Evolutionary conservation across 2,329 filamentous ascomycete genomes (phyloP).

Genomic region (Calonectria leucothoes): DNA sequence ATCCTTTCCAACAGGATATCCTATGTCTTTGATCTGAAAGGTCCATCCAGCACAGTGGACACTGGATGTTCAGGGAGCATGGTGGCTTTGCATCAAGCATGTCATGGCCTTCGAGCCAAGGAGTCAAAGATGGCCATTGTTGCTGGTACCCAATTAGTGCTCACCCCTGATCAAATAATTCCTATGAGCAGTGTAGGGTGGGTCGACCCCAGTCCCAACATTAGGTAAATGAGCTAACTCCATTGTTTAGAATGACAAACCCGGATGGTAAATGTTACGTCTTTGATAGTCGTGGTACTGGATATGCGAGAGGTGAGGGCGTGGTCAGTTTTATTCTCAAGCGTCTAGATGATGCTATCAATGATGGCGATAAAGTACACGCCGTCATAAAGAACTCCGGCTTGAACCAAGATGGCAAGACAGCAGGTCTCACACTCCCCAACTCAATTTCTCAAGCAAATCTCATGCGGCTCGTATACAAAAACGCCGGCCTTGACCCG

Average conservation of each 20-base stretch:
- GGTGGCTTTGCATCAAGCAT: conserved; percentile 41
- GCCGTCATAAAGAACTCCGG: conserved; percentile 48
- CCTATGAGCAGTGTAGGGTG: conserved; percentile 27
- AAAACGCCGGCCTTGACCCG: conserved; percentile 33
- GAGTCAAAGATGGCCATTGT: conserved; percentile 60
- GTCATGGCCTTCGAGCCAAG: conserved; percentile 51
- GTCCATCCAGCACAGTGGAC: conserved; percentile 47
- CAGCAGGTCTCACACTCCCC: conserved; percentile 53
- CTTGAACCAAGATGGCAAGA: conserved; percentile 24
- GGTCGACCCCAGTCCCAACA: too few species aligned
- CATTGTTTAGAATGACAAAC: conserved; percentile 15
- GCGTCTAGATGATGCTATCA: conserved; percentile 53
- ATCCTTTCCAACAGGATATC: conserved; percentile 51
- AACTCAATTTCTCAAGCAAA: conserved; percentile 44
- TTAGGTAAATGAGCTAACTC: conserved; percentile 3
- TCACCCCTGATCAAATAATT: conserved; percentile 28
- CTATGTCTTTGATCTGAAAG: conserved; percentile 51
- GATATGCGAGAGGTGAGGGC: conserved; percentile 59
- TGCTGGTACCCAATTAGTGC: conserved; percentile 24
- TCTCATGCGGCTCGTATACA: conserved; percentile 47
- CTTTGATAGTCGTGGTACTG: conserved; percentile 43
- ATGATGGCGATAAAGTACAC: conserved; percentile 50
- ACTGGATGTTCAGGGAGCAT: conserved; percentile 53
- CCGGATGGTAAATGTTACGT: conserved; percentile 26
- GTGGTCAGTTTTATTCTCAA: conserved; percentile 53